Base-by-base conservation (phyloP, 176 grass and related monocot genomes). In the Poa pratensis region DNA sequence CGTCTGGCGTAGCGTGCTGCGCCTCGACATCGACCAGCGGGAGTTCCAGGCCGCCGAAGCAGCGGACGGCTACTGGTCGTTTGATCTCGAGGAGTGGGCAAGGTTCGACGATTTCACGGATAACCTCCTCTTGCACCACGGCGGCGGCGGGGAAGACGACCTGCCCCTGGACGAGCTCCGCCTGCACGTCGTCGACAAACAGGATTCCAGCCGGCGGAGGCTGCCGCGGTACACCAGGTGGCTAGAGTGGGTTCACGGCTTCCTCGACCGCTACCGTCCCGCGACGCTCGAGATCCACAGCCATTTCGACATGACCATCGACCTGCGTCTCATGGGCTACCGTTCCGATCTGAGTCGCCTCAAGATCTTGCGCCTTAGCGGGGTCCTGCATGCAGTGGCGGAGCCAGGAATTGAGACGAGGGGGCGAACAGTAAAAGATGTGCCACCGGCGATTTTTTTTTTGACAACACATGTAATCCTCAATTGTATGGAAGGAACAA, bases 11-110 rank as follows among this genome's bases (percentile, higher is more conserved):
- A 15, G 8, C 7, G 54, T 23, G 51, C 50, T 16, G 2, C 18
- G 34, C 51, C 50, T 57, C n/a, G 8, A 27, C 66, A 42, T 58
- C 51, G 50, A 58, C 66, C 11, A 54, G 9, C 28, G 19, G 18
- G 78, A 68, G 79, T 37, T 81, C 75, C 43, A 43, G 57, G 57
- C 7, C 9, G 57, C 55, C 55, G 51, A 53, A 15, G 60, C 26
- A 26, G 0, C 26, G 13, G 6, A 37, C 3, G 5, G 35, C 35
- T 37, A 7, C 28, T 17, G 2, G 32, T 35, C 28, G 6, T 3
- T 35, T 17, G 63, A 35, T 6, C 16, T 67, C 6, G 30, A 67
- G 63, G 63, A 67, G 63, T 35, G 63, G 63, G 30, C 63, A 19
- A 35, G 63, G 63, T 67, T 67, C 16, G 63, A 35, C 16, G 63